These are phyloP conservation scores for Aspergillus fumigatus DNA, from an alignment of 2,329 filamentous ascomycete genomes.

Conservation along the genomic window DNA sequence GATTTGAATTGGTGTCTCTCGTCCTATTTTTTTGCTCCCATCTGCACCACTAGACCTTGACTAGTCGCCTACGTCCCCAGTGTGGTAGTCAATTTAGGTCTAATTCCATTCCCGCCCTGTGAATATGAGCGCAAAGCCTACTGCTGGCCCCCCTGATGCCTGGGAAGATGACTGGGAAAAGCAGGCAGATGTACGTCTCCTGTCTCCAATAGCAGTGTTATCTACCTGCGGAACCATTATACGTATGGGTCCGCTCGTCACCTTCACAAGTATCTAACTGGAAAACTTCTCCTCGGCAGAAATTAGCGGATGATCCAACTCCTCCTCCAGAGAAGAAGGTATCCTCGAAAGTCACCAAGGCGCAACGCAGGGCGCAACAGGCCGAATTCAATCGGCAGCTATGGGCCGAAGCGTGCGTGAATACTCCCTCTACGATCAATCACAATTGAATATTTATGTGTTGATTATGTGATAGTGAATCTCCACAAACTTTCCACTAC, in stretches of 20 bases:
- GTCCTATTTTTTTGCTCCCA: not conserved
- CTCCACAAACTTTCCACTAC: slow-evolving; percentile 69
- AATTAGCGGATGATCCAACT: slow-evolving; percentile 35
- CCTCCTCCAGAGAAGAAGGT: slow-evolving; percentile 42
- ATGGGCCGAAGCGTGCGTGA: slow-evolving; percentile 76
- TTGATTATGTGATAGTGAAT: slow-evolving; percentile 52
- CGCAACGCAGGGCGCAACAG: slow-evolving; percentile 75
- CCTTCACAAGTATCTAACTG: not conserved
- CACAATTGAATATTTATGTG: not conserved
- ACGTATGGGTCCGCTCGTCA: not conserved
- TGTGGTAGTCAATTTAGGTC: not conserved
- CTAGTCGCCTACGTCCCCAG: not conserved
- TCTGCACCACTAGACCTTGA: not conserved
- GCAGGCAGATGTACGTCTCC: slow-evolving; percentile 61
- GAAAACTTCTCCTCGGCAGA: slow-evolving; percentile 24
- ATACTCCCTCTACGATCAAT: not conserved
- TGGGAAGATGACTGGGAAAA: slow-evolving; percentile 93
- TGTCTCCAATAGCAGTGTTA: not conserved
- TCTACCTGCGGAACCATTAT: not conserved
- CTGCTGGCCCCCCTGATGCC: slow-evolving; percentile 61
- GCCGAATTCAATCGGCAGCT: slow-evolving; percentile 77
- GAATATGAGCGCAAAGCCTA: slow-evolving; percentile 43
- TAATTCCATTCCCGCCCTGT: not conserved
- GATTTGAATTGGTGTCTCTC: not conserved
- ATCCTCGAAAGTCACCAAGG: slow-evolving; percentile 59